Base-by-base conservation (phyloP, 228 moss, liverwort and hornwort species). In the Sphagnum magellanicum region DNA sequence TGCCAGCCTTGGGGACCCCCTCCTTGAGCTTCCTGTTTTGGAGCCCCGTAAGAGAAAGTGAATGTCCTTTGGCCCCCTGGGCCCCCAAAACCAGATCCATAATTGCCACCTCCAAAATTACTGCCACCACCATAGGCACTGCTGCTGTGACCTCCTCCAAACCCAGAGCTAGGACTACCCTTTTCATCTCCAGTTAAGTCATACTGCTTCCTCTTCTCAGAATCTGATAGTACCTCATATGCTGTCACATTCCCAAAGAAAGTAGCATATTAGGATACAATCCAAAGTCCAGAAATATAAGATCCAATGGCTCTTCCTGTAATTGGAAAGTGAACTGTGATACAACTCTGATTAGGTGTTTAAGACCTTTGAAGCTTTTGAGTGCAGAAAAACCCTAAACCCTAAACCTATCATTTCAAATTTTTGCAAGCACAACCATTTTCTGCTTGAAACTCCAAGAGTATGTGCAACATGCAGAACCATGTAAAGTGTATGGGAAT, bases 121-220 rank as follows among this genome's bases (percentile, higher is more conserved):
- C 67, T 74, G 68, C 78, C 74, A 10, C 75, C 75, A 15, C 77
- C 72, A 63, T 10, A 51, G 49, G 50, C 48, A 13, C 68, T 48
- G 47, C 63, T 17, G 15, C 67, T 51, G 52, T 51, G 17, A 15
- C 51, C 51, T 47, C 12, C 47, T 4, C 48, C 48, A 51, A 68
- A 60, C 6, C 75, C 69, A 60, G 80, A 68, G 46, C 66, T 71
- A 4, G 65, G 71, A 65, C 75, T 65, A 16, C 88, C 86, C 65
- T 81, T 84, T 63, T 85, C 84, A 79, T 96, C 91, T 49, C 95
- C 95, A n/a, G 83, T 84, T 67, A 91, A 50, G 73, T 96, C 95
- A 73, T 92, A 96, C 69, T 88, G 79, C 79, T 84, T 89, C 72
- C 95, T 90, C 77, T 91, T 96, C 66, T 86, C 87, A 70, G 77